Evolutionary conservation across 164 flowering plant genomes (phyloP).

Genomic region (Liriodendron chinense): DNA sequence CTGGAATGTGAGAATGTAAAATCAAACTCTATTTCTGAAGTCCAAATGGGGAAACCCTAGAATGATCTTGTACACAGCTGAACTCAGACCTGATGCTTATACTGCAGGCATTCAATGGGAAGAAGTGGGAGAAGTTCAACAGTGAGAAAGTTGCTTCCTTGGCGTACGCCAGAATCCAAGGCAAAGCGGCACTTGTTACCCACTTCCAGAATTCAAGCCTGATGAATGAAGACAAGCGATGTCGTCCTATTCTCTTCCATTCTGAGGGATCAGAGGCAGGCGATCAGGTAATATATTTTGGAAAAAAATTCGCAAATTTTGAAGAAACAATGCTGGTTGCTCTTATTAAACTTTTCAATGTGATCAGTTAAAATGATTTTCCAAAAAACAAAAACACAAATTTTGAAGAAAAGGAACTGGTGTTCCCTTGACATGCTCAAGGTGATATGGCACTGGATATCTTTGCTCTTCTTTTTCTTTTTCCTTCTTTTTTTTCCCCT

Average conservation of each 20-base stretch:
- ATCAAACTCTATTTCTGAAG: neutral
- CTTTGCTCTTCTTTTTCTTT: neutral
- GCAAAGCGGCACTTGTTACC: conserved; percentile 78
- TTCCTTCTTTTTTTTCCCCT: no score
- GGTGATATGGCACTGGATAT: neutral
- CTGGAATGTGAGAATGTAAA: neutral
- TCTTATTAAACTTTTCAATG: neutral
- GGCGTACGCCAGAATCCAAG: conserved; percentile 98
- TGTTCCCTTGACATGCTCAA: neutral
- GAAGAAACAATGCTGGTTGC: neutral
- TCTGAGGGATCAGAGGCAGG: conserved; percentile 58
- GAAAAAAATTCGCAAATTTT: neutral
- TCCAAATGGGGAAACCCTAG: neutral
- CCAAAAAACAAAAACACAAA: neutral
- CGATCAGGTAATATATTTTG: conserved; percentile 52
- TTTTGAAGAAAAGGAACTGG: no score
- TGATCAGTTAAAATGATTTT: neutral
- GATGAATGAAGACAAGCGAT: conserved; percentile 99
- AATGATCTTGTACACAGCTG: neutral
- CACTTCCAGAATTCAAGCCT: conserved; percentile 97
- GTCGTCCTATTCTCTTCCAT: conserved; percentile 90
- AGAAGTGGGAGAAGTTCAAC: conserved; percentile 98
- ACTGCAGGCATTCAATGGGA: conserved; percentile 86
- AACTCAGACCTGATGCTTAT: neutral
- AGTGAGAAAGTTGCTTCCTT: conserved; percentile 96